phyloP scores from a whole-genome alignment of 2,329 filamentous ascomycete species.

The Fusarium sp. region DNA sequence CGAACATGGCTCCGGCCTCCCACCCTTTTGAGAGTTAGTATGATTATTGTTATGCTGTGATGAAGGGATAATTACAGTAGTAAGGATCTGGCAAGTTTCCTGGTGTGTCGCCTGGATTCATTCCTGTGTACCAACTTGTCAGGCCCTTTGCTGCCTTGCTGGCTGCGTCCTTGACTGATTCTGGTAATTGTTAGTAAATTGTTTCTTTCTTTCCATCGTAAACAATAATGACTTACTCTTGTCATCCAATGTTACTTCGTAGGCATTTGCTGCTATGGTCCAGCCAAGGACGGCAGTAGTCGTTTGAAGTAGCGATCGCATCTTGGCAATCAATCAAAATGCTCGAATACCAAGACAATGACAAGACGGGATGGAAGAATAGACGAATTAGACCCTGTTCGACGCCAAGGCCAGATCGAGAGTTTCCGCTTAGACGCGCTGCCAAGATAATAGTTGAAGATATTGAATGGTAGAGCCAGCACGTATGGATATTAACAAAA shows the following conservation, averaged over 20 bases:
- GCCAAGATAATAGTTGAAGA: conserved; percentile 18
- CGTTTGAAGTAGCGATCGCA: conserved; percentile 37
- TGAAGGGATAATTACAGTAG: conserved; percentile 66
- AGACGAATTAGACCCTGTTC: conserved; percentile 7
- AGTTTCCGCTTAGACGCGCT: conserved; percentile 29
- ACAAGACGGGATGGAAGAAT: conserved; percentile 9
- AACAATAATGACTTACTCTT: conserved; percentile 24
- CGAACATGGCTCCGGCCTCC: conserved; percentile 79
- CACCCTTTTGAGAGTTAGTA: conserved; percentile 62
- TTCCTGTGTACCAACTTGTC: conserved; percentile 66
- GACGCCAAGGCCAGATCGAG: conserved; percentile 18
- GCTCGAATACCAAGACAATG: conserved; percentile 18
- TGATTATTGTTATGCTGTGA: conserved; percentile 38
- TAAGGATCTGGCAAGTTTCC: conserved; percentile 71
- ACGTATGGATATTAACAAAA: conserved; percentile 16
- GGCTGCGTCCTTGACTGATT: conserved; percentile 63
- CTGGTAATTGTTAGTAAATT: conserved; percentile 47
- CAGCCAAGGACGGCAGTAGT: conserved; percentile 30
- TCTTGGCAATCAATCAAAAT: conserved; percentile 28
- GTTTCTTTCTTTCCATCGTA: background rate
- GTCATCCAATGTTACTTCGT: conserved; percentile 41
- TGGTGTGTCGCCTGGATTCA: conserved; percentile 68
- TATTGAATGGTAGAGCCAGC: conserved; percentile 8
- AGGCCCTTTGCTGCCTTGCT: conserved; percentile 61
- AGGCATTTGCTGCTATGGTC: conserved; percentile 23